These are phyloP conservation scores for Viola pubescens DNA, from an alignment of 441 rosid genomes.

Conservation along the genomic window DNA sequence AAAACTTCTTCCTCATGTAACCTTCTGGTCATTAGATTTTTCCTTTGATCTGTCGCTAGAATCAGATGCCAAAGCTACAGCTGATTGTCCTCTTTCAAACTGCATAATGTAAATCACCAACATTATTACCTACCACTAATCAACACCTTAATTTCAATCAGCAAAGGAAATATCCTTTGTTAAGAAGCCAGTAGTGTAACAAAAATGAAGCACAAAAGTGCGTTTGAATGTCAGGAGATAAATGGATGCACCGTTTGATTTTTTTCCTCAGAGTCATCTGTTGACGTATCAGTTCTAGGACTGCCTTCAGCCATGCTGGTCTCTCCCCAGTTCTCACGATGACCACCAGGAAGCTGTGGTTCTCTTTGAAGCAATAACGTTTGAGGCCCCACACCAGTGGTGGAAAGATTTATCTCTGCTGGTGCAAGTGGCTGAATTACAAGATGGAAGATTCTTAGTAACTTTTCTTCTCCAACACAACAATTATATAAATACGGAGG, in stretches of 20 bases:
- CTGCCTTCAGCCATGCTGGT: constrained; percentile 61
- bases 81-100: constrained; percentile 49
- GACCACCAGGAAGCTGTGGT: constrained; percentile 33
- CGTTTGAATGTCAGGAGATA: constrained; percentile 19
- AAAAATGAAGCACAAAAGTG: not conserved
- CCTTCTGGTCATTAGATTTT: constrained; percentile 71
- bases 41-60: constrained; percentile 83
- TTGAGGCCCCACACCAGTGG: constrained; percentile 31
- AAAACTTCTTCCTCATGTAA: constrained; percentile 13
- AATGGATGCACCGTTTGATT: constrained; percentile 45
- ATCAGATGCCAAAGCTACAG: constrained; percentile 48
- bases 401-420: constrained; percentile 32
- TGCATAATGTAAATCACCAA: constrained; percentile 30
- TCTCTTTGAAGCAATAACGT: constrained; percentile 30
- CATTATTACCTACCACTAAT: constrained; percentile 7
- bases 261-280: constrained; percentile 79
- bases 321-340: constrained; percentile 55
- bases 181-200: not conserved
- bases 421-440: constrained; percentile 32
- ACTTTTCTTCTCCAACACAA: constrained; percentile 11
- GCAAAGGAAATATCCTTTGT: not conserved
- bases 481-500: constrained; percentile 1
- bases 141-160: not conserved
- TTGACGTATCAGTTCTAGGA: constrained; percentile 72
- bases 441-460: constrained; percentile 9